Evolutionary conservation across 805 yeast genomes (phyloP).

Genomic region (Torulaspora microellipsoides): DNA sequence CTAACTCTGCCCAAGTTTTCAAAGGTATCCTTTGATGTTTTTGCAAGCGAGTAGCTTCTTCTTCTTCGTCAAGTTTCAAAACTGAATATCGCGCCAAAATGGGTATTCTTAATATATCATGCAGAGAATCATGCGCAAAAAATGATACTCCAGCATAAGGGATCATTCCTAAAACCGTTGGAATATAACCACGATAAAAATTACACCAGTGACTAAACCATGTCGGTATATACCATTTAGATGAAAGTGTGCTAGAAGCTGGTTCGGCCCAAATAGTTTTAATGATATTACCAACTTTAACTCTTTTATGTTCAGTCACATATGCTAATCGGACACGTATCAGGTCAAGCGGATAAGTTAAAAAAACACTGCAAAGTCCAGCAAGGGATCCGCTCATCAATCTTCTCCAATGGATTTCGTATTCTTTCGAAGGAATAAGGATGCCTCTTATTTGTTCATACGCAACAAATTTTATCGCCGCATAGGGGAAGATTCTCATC

Average conservation of each 20-base stretch:
- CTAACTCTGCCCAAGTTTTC: slow-evolving; percentile 83
- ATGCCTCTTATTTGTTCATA: slow-evolving; percentile 86
- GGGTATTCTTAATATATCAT: slow-evolving; percentile 74
- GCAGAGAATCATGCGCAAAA: slow-evolving; percentile 86
- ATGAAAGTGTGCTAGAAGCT: slow-evolving; percentile 30
- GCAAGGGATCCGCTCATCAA: slow-evolving; percentile 85
- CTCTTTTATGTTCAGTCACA: slow-evolving; percentile 50
- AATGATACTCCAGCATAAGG: slow-evolving; percentile 98
- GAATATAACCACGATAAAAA: slow-evolving; percentile 90
- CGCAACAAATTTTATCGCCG: slow-evolving; percentile 93
- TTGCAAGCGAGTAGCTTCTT: slow-evolving; percentile 14
- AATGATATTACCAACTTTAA: slow-evolving; percentile 26
- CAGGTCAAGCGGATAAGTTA: slow-evolving; percentile 89
- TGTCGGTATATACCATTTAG: slow-evolving; percentile 35
- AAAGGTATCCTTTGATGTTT: slow-evolving; percentile 54
- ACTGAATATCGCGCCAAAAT: slow-evolving; percentile 51
- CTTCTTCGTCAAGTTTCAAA: slow-evolving; percentile 21
- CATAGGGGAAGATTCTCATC: slow-evolving; percentile 89
- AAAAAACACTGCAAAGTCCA: slow-evolving; percentile 80
- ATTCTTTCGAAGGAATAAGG: slow-evolving; percentile 66
- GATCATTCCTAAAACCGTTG: slow-evolving; percentile 91
- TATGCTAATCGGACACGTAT: slow-evolving; percentile 89
- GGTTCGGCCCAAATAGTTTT: slow-evolving; percentile 31
- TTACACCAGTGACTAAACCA: slow-evolving; percentile 45
- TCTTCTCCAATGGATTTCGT: slow-evolving; percentile 79